Base-by-base conservation (phyloP, 139 green algal genomes). In the Edaphochlamys debaryana region DNA sequence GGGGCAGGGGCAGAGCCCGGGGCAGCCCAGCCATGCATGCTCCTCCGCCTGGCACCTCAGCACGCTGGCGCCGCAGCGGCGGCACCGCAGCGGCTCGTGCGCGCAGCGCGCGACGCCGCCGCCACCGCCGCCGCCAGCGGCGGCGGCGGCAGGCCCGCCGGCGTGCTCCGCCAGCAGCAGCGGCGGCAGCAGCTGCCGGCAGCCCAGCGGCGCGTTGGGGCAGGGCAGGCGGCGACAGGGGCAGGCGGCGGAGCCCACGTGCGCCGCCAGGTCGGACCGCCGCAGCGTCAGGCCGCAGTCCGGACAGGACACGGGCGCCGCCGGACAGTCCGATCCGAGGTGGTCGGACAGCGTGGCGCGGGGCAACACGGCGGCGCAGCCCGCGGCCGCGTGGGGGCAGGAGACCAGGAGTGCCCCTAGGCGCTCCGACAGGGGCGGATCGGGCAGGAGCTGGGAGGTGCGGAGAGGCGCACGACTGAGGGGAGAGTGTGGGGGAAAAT, bases 1-100 rank as follows among this genome's bases (percentile, higher is more conserved):
- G 27, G 75, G 75, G 60, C 75, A 81, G 75, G 75, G 75, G 20
- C 40, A 62, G 20, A 9, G 11, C 4, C 29, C 40, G 19, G 75
- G 75, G 41, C 75, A 81, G 41, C 40, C 75, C 15, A 20, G 2
- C 75, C 40, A 32, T 6, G 4, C 22, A 30, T 81, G 75, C 41
- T 71, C 75, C 60, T 81, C 75, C 1, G 75, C 75, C 41, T 62
- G 40, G 17, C 75, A 40, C 19, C 60, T 40, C 40, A 81, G 60
- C 60, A 81, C 75, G 11, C 19, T 32, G 6, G 75, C 60, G n/a
- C 25, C 19, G 60, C 75, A 81, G 75, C 54, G 30, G 60, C 60
- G 40, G 41, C 75, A 81, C 17, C 1, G 4, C 32, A 81, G 58
- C 22, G 75, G 75, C 34, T 71, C 60, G 40, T 62, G 71, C 30